A percentile compares a stretch with the other conserved stretches of the same genome.
Evolutionary conservation across 139 green algal species (phyloP).

Genomic region (Penium margaritaceum): DNA sequence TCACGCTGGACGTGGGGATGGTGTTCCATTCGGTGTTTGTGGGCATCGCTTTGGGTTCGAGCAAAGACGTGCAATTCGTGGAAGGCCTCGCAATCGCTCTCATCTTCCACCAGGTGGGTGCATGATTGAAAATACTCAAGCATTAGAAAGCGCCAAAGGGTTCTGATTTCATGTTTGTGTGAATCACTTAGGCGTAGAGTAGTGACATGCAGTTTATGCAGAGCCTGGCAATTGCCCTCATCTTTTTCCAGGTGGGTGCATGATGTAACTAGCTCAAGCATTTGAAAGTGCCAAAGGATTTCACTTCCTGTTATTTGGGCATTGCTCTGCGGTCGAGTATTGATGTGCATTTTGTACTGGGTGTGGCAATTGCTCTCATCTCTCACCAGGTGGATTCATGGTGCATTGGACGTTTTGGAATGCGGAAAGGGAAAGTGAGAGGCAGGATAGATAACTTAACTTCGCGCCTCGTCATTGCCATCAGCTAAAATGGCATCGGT

Average conservation of each 20-base stretch:
- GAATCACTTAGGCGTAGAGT: conserved; percentile 17
- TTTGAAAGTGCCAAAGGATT: conserved; percentile 25
- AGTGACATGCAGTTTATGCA: not conserved
- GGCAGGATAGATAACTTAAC: too few species aligned
- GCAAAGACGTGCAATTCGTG: not conserved
- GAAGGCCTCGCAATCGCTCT: conserved; percentile 19
- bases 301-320: conserved; percentile 41
- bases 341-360: not conserved
- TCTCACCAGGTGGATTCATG: conserved; percentile 44
- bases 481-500: too few species aligned
- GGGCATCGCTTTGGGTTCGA: conserved; percentile 31
- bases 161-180: conserved; percentile 39
- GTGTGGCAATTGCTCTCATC: conserved; percentile 20
- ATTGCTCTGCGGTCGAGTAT: conserved; percentile 19
- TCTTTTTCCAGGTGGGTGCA: conserved; percentile 41
- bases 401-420: too few species aligned
- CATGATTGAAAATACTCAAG: too few species aligned
- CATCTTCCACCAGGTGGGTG: conserved; percentile 41
- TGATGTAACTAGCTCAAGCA: too few species aligned
- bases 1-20: conserved; percentile 39
- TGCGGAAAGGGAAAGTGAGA: too few species aligned
- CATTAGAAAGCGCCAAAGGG: conserved; percentile 27
- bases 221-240: conserved; percentile 22
- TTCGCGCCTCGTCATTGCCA: too few species aligned
- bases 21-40: conserved; percentile 42